Conservation (phyloP, 352 stramenopile genomes). For the Phytophthora aleatoria region DNA sequence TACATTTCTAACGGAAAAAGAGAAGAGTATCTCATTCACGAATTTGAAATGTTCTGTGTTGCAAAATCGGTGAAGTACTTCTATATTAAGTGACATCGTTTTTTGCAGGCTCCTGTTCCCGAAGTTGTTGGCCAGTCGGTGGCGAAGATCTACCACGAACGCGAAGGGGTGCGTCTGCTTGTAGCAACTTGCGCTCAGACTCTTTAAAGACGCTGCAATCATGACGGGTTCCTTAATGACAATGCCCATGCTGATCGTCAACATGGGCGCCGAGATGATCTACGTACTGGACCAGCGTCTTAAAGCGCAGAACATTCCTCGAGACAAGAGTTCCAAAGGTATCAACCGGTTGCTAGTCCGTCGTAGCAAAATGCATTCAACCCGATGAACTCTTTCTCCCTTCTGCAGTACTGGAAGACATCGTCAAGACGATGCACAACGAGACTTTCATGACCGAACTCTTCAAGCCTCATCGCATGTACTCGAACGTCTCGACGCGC, state of each 20-base stretch:
- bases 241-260: constrained; percentile 93
- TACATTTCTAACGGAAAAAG: too few relatives aligned
- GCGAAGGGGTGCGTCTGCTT: constrained; percentile 20
- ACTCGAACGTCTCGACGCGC: constrained; percentile 86
- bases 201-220: constrained; percentile 6
- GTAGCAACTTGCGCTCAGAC: too few relatives aligned
- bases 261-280: constrained; percentile 95
- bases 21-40: too few relatives aligned
- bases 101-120: too few relatives aligned
- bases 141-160: constrained; percentile 8
- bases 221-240: constrained; percentile 78
- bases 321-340: constrained; percentile 90
- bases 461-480: constrained; percentile 93
- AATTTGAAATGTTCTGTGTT: too few relatives aligned
- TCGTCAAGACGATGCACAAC: constrained; percentile 93
- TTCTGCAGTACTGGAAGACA: constrained; percentile 85
- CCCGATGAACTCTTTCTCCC: background rate
- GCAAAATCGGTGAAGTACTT: too few relatives aligned
- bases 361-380: background rate
- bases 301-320: constrained; percentile 89
- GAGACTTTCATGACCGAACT: constrained; percentile 91
- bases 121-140: background rate
- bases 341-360: background rate
- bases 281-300: constrained; percentile 94
- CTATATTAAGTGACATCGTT: too few relatives aligned